Conservation (phyloP, 441 rosid species). For the Populus trichocarpa region DNA sequence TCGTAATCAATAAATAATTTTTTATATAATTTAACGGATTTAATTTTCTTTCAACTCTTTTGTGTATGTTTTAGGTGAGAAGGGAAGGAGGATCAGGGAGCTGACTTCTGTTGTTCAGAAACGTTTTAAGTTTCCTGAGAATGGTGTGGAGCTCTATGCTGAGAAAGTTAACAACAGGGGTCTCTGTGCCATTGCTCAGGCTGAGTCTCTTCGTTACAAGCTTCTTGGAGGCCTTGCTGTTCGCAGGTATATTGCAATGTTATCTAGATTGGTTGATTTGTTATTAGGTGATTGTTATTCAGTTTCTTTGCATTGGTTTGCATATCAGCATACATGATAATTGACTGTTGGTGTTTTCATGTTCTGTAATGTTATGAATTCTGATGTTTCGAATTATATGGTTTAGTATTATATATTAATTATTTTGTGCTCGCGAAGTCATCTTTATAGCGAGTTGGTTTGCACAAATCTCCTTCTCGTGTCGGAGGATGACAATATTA, state of each 20-base stretch:
- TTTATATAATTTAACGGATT: too few species aligned
- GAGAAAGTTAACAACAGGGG: conserved; percentile 81
- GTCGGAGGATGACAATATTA: conserved; percentile 38
- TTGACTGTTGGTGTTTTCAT: neutral
- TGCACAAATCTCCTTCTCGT: conserved; percentile 20
- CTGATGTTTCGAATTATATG: neutral
- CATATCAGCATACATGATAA: neutral
- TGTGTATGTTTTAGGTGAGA: conserved; percentile 42
- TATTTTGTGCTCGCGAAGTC: conserved; percentile 17
- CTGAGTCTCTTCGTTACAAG: conserved; percentile 90
- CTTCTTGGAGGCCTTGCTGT: conserved; percentile 91
- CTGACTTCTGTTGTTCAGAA: conserved; percentile 79
- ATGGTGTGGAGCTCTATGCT: conserved; percentile 81
- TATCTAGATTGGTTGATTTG: neutral
- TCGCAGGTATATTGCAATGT: conserved; percentile 43
- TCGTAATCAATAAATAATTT: too few species aligned
- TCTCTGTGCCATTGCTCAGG: conserved; percentile 91
- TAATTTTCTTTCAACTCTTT: neutral
- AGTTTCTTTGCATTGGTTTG: neutral
- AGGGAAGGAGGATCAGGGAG: conserved; percentile 86
- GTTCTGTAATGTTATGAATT: neutral
- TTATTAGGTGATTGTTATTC: neutral
- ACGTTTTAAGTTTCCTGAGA: conserved; percentile 68
- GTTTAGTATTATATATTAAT: neutral
- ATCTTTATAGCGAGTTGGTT: conserved; percentile 43